Conservation (phyloP, 306 rosid species). For the barrel medic (Medicago truncatula) region DNA sequence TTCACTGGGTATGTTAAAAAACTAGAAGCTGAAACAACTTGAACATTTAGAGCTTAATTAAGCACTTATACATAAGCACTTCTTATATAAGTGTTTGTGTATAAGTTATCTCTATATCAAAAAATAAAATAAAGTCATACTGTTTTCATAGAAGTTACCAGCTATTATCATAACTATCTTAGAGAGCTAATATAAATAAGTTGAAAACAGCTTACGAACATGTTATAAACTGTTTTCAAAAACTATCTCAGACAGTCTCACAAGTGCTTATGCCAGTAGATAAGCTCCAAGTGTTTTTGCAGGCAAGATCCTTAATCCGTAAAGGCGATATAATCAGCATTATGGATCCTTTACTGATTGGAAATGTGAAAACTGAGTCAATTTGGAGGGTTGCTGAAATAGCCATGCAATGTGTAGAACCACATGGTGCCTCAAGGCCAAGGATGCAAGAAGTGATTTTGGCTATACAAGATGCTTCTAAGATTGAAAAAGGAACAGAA, state of each 20-base stretch:
- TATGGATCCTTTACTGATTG: conserved; percentile 65
- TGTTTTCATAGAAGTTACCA: too few species aligned
- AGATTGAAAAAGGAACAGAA: conserved; percentile 67
- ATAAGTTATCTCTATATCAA: too few species aligned
- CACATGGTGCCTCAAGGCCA: conserved; percentile 82
- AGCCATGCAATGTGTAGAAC: conserved; percentile 87
- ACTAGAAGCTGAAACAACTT: too few species aligned
- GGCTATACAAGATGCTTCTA: conserved; percentile 88
- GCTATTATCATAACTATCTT: too few species aligned
- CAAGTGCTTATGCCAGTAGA: too few species aligned
- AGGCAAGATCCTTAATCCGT: conserved; percentile 80
- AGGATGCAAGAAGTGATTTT: conserved; percentile 95
- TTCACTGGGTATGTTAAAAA: conserved; percentile 79
- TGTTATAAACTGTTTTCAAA: not conserved
- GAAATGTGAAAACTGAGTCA: conserved; percentile 77
- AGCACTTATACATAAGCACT: not conserved
- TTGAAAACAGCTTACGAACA: not conserved
- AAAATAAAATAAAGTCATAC: too few species aligned
- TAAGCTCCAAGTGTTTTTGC: conserved; percentile 22
- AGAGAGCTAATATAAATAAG: not conserved
- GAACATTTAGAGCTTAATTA: too few species aligned
- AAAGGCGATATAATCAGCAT: conserved; percentile 88
- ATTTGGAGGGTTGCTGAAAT: conserved; percentile 90
- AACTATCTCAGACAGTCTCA: not conserved
- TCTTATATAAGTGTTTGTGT: too few species aligned